These are phyloP conservation scores for Castanea mollissima DNA, from an alignment of 306 rosid species.

Conservation along the genomic window DNA sequence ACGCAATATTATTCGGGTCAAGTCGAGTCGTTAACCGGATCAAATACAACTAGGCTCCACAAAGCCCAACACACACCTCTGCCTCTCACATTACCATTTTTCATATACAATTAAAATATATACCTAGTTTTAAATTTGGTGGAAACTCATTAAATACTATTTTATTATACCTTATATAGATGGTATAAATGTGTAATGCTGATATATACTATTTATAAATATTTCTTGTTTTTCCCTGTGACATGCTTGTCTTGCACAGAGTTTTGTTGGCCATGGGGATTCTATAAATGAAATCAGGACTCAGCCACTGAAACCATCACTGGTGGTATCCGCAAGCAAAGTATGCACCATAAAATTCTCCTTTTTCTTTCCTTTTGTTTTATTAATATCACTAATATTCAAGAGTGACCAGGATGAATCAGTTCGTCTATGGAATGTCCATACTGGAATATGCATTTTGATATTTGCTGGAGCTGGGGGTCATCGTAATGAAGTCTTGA, in stretches of 20 bases:
- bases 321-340: slow-evolving; percentile 89
- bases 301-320: slow-evolving; percentile 76
- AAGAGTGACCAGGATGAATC: slow-evolving; percentile 78
- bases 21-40: too few relatives aligned
- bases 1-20: too few relatives aligned
- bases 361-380: slow-evolving; percentile 1
- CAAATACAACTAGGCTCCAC: too few relatives aligned
- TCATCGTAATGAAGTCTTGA: slow-evolving; percentile 94
- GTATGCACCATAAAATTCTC: slow-evolving; percentile 33
- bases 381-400: slow-evolving; percentile 27
- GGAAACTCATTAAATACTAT: not conserved
- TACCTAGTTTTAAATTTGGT: not conserved
- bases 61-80: not conserved
- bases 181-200: not conserved
- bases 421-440: slow-evolving; percentile 93
- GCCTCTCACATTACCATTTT: not conserved
- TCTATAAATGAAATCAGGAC: slow-evolving; percentile 94
- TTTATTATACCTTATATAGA: not conserved
- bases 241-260: slow-evolving; percentile 40
- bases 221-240: slow-evolving; percentile 9
- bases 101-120: not conserved
- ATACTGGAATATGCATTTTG: slow-evolving; percentile 88
- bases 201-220: slow-evolving; percentile 1
- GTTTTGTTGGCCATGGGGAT: slow-evolving; percentile 96
- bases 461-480: slow-evolving; percentile 97